Conservation (phyloP, 2,329 filamentous ascomycete species). For the Colletotrichum trifolii region DNA sequence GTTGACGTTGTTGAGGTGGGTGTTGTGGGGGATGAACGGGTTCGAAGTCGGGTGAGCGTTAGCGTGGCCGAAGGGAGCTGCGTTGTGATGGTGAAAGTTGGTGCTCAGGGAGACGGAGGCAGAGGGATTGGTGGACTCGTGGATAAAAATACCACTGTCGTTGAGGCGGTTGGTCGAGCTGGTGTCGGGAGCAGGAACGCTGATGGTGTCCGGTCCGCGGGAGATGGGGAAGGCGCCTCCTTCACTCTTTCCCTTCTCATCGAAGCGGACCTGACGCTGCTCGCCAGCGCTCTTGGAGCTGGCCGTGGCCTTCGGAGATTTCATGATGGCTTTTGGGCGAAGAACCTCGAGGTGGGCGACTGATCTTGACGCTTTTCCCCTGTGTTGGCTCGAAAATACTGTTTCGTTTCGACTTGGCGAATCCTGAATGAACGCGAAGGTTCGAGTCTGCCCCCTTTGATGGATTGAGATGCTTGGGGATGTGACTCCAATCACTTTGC, state of each 20-base stretch:
- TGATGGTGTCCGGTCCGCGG: constrained; percentile 15
- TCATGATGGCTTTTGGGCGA: constrained; percentile 19
- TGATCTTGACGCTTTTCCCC: too few relatives aligned
- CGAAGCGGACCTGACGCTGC: constrained; percentile 29
- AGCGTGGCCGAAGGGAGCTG: constrained; percentile 16
- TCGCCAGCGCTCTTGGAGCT: constrained; percentile 28
- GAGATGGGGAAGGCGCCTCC: constrained; percentile 16
- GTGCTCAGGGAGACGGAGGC: constrained; percentile 24
- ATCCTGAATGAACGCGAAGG: not conserved
- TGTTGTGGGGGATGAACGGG: constrained; percentile 27
- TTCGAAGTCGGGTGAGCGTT: constrained; percentile 29
- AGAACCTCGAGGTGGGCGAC: not conserved
- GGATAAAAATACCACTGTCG: constrained; percentile 22
- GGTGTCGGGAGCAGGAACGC: constrained; percentile 20
- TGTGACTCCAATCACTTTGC: not conserved
- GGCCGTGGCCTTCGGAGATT: constrained; percentile 30
- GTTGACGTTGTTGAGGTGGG: constrained; percentile 29
- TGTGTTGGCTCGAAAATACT: too few relatives aligned
- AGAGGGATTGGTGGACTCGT: constrained; percentile 31
- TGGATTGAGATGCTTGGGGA: not conserved
- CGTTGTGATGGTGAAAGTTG: constrained; percentile 8
- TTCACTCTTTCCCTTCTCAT: not conserved
- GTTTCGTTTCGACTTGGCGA: too few relatives aligned
- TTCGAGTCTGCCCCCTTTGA: not conserved
- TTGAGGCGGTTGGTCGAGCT: constrained; percentile 1